Evolutionary conservation across 2,329 filamentous ascomycete genomes (phyloP).

Genomic region (Diplodia corticola): DNA sequence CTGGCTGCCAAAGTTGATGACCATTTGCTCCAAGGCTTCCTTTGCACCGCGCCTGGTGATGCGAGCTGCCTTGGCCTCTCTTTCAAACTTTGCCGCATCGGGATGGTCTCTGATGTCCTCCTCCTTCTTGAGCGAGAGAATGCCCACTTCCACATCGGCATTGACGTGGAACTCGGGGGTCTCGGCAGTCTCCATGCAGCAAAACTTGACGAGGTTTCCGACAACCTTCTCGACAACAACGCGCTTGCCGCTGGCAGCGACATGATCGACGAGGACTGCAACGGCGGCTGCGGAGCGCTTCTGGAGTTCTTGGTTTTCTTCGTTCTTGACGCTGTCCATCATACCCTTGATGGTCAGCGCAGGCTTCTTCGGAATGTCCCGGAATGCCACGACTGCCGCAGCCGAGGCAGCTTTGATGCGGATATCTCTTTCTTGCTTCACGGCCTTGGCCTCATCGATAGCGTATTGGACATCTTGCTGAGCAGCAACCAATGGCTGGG

Average conservation of each 20-base stretch:
- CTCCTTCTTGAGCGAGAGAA: conserved; percentile 93
- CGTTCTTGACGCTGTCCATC: conserved; percentile 97
- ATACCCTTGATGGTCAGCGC: conserved; percentile 90
- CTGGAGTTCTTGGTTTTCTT: conserved; percentile 88
- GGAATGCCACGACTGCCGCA: conserved; percentile 84
- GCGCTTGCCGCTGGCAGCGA: conserved; percentile 75
- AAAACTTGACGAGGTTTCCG: conserved; percentile 93
- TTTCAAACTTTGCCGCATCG: conserved; percentile 86
- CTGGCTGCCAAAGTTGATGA: conserved; percentile 72
- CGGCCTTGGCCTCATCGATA: conserved; percentile 74
- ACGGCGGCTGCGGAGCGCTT: conserved; percentile 82
- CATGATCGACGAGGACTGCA: conserved; percentile 79
- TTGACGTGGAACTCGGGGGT: conserved; percentile 93
- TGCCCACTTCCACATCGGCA: conserved; percentile 72
- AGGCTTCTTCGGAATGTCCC: conserved; percentile 87
- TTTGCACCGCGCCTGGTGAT: conserved; percentile 92
- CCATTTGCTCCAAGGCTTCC: conserved; percentile 86
- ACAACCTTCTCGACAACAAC: conserved; percentile 95
- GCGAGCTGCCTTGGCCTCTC: conserved; percentile 82
- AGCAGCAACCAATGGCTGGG: conserved; percentile 76
- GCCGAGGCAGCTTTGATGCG: conserved; percentile 85
- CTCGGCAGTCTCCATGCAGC: conserved; percentile 95
- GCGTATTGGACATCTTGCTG: conserved; percentile 67
- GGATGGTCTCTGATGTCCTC: conserved; percentile 92
- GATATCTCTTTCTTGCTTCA: conserved; percentile 80